Evolutionary conservation across 1,139 yeast genomes (phyloP).

Genomic region (Nakaseomyces delphensis): DNA sequence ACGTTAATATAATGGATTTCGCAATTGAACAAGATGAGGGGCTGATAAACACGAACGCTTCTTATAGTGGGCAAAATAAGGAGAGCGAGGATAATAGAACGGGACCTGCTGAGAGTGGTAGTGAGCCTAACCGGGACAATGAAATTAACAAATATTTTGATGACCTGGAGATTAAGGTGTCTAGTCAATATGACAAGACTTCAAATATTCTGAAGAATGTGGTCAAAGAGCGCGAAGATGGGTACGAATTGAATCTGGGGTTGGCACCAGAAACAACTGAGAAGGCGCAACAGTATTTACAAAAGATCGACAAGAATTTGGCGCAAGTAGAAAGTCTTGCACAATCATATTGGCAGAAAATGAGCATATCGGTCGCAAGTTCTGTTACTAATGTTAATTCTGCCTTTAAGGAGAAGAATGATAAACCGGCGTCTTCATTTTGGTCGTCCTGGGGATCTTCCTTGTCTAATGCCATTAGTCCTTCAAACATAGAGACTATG

Average conservation of each 20-base stretch:
- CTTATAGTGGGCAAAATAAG: no score
- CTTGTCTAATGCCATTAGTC: not conserved
- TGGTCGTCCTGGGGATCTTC: slow-evolving; percentile 4
- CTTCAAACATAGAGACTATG: not conserved
- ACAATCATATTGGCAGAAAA: slow-evolving; percentile 26
- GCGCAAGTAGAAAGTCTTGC: slow-evolving; percentile 26
- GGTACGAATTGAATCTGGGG: slow-evolving; percentile 21
- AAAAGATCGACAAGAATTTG: slow-evolving; percentile 23
- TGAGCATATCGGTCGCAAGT: slow-evolving; percentile 21
- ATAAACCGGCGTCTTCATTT: not conserved
- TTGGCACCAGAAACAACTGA: slow-evolving; percentile 20
- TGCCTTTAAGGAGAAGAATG: slow-evolving; percentile 6
- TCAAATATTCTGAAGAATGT: slow-evolving; percentile 19
- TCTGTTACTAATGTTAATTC: slow-evolving; percentile 17
- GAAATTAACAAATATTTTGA: slow-evolving; percentile 30
- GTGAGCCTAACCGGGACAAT: not conserved
- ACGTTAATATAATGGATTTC: not conserved
- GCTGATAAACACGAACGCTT: not conserved
- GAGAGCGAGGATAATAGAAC: not conserved
- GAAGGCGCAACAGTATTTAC: slow-evolving; percentile 25
- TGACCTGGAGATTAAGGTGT: slow-evolving; percentile 29
- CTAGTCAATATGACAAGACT: slow-evolving; percentile 23
- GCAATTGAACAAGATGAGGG: slow-evolving; percentile 6
- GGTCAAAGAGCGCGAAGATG: slow-evolving; percentile 18
- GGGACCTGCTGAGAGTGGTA: slow-evolving; percentile 10